phyloP scores from a whole-genome alignment of 2,329 filamentous ascomycete genomes.

The Talaromyces sp. region DNA sequence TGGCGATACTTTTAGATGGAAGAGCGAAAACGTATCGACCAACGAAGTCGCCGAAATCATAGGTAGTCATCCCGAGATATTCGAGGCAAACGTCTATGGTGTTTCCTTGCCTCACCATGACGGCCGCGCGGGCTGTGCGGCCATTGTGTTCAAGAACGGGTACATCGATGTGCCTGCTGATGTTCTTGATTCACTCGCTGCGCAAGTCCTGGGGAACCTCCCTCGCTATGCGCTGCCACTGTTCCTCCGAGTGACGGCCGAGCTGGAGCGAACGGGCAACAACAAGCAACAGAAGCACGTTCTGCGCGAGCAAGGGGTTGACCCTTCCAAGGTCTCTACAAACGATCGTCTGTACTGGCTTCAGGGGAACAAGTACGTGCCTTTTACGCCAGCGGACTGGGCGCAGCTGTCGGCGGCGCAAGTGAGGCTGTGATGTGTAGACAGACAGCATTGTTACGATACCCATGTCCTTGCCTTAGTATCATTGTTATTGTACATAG shows the following conservation, averaged over 20 bases:
- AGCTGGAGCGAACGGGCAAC: constrained; percentile 70
- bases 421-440: constrained; percentile 59
- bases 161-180: constrained; percentile 31
- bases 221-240: constrained; percentile 73
- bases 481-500: neutral
- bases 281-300: constrained; percentile 83
- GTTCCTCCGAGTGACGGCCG: constrained; percentile 65
- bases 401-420: constrained; percentile 59
- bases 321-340: constrained; percentile 46
- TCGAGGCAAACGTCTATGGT: constrained; percentile 83
- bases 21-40: constrained; percentile 78
- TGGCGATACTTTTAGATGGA: constrained; percentile 54
- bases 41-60: constrained; percentile 75
- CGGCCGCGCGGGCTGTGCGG: constrained; percentile 76
- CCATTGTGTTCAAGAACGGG: constrained; percentile 55
- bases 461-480: neutral
- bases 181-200: constrained; percentile 56
- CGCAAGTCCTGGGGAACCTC: constrained; percentile 54
- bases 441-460: constrained; percentile 12
- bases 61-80: constrained; percentile 60
- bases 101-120: constrained; percentile 76
- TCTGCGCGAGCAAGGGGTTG: constrained; percentile 68
- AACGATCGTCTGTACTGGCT: constrained; percentile 62
- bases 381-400: constrained; percentile 67
- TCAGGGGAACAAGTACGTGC: constrained; percentile 60